Evolutionary conservation across 495 filamentous ascomycete genomes (phyloP), one percentile per base, ranked within the genome.

Genomic region (Penicillium manginii): DNA sequence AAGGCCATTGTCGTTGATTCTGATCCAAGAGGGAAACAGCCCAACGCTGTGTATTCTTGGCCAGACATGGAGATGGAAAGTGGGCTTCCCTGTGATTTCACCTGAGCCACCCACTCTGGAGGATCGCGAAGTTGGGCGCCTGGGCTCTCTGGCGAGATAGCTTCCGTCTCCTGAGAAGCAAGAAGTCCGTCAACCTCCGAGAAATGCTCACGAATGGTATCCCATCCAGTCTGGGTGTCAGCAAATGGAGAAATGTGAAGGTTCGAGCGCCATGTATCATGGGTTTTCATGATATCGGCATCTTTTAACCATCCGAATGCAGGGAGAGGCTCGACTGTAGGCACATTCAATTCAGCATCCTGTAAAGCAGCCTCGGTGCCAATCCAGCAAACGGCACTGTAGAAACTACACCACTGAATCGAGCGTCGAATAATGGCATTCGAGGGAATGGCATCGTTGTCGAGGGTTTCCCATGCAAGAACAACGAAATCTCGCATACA

Each of bases 271-370:
- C 81, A 86, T 19, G 58, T 66, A 40, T 84, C 78, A 54, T 86
- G 83, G 1, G 73, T 51, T 50, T 73, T 73, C 75, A 84, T 84
- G 23, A 82, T 70, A 23, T 77, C 72, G 1, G 75, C 63, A 51
- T 82, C 74, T 57, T 84, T 84, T 54, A 86, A 65, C 83, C 83
- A 86, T 39, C 81, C 73, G 59, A 86, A 84, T 17, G 82, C 77
- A 14, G 79, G 77, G 1, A 84, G 73, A 9, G 80, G 81, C 58
- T 83, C 74, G 2, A 65, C 50, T 7, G 63, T 69, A 4, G 70
- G 67, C n/a, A 60, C 61, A 42, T 76, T 75, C 8, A 76, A 50
- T 8, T 62, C 57, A 14, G 77, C 70, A 59, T 83, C 66, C 15
- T 59, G 59, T 11, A 85, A 63, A 10, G 82, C 77, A 15, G 73